Evolutionary conservation across 176 grass and related monocot genomes (phyloP).

Genomic region (Oryza meyeriana): DNA sequence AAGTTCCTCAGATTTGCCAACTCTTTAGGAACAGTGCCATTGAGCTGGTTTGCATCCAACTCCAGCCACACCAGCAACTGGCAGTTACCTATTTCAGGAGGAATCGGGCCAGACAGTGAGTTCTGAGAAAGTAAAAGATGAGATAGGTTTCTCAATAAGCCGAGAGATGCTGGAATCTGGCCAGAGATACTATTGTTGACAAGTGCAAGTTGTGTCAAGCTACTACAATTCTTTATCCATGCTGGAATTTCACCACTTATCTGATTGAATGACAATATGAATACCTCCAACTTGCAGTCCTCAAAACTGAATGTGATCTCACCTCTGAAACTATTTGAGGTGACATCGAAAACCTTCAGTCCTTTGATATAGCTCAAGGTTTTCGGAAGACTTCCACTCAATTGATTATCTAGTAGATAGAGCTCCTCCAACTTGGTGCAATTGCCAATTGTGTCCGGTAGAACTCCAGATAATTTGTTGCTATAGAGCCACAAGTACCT

Average conservation of each 20-base stretch:
- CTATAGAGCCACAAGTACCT: conserved; percentile 30
- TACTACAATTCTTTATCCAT: conserved; percentile 51
- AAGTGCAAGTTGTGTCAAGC: conserved; percentile 29
- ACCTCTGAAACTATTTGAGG: conserved; percentile 44
- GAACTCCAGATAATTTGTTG: conserved; percentile 53
- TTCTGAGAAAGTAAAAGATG: conserved; percentile 54
- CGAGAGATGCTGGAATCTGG: conserved; percentile 46
- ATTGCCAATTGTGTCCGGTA: conserved; percentile 61
- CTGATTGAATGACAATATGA: conserved; percentile 52
- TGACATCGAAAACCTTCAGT: conserved; percentile 39
- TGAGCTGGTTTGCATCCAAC: conserved; percentile 56
- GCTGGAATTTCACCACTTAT: conserved; percentile 50
- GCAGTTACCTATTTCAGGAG: conserved; percentile 58
- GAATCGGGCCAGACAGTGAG: conserved; percentile 64
- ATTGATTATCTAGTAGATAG: conserved; percentile 50
- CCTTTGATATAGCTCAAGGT: conserved; percentile 42
- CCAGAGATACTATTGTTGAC: conserved; percentile 52
- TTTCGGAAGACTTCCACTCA: conserved; percentile 51
- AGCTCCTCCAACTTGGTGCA: conserved; percentile 58
- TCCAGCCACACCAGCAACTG: conserved; percentile 23
- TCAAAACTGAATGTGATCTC: conserved; percentile 50
- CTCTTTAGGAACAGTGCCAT: conserved; percentile 49
- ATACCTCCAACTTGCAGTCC: conserved; percentile 43
- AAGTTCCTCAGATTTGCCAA: conserved; percentile 46
- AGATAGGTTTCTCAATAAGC: conserved; percentile 48